Percentiles rank a stretch among this genome's conserved stretches.
Evolutionary conservation across 768 basidiomycete genomes (phyloP).

Genomic region (Termitomyces bulborhizus): DNA sequence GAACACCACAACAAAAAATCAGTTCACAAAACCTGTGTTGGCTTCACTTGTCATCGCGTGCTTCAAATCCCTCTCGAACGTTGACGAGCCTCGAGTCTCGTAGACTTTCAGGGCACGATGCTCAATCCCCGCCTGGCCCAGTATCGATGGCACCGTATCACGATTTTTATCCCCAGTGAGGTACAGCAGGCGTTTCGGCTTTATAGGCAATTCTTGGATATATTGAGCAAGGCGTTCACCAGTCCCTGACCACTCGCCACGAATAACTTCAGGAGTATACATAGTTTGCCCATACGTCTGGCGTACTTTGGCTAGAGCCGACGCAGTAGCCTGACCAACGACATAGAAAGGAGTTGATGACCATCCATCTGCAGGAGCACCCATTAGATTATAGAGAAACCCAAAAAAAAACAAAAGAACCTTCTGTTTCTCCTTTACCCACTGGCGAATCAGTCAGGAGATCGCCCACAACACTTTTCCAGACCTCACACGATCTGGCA

Average conservation of each 20-base stretch:
- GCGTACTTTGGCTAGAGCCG: constrained; percentile 32
- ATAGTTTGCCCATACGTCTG: constrained; percentile 18
- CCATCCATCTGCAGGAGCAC: constrained; percentile 38
- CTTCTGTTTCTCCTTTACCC: no score
- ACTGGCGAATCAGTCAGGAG: constrained; percentile 4
- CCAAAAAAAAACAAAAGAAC: constrained; percentile 7
- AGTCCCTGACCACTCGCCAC: constrained; percentile 53
- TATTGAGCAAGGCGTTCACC: constrained; percentile 61
- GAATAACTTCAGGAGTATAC: constrained; percentile 24
- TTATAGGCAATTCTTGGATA: constrained; percentile 38
- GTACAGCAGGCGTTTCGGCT: constrained; percentile 47
- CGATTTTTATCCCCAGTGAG: constrained; percentile 86
- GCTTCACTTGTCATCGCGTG: constrained; percentile 17
- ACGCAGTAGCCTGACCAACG: constrained; percentile 63
- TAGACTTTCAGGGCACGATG: constrained; percentile 62
- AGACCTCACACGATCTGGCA: constrained; percentile 70
- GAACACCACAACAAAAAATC: not conserved
- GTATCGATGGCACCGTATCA: constrained; percentile 52
- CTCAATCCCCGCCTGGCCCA: constrained; percentile 37
- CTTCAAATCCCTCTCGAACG: constrained; percentile 40
- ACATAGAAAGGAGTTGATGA: constrained; percentile 64
- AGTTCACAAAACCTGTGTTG: constrained; percentile 16
- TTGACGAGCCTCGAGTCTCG: constrained; percentile 51
- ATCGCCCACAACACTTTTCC: constrained; percentile 38
- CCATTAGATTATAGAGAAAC: not conserved